Percentiles rank a stretch among this genome's conserved stretches.
Evolutionary conservation across 1,284 basidiomycete genomes (phyloP).

Genomic region (Sanghuangporus sanghuang): DNA sequence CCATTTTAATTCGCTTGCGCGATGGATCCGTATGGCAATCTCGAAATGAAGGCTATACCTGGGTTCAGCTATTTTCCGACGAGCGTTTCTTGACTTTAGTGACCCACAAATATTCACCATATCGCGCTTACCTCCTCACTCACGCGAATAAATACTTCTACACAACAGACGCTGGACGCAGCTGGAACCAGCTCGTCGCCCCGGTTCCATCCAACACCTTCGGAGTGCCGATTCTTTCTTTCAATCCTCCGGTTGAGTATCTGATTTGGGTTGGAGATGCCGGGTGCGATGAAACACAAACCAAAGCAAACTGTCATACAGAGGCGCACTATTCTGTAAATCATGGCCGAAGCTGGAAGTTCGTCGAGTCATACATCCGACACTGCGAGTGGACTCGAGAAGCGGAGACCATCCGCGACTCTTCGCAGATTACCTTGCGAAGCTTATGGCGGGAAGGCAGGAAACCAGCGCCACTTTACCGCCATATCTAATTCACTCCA

Average conservation of each 20-base stretch:
- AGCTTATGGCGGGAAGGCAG: too few relatives aligned
- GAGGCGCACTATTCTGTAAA: slow-evolving; percentile 71
- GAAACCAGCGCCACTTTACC: too few relatives aligned
- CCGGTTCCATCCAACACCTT: slow-evolving; percentile 79
- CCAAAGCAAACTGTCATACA: slow-evolving; percentile 52
- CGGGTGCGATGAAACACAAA: slow-evolving; percentile 46
- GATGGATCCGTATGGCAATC: slow-evolving; percentile 90
- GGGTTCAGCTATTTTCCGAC: slow-evolving; percentile 62
- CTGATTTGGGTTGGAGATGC: slow-evolving; percentile 86
- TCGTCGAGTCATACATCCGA: slow-evolving; percentile 67
- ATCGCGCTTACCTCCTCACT: slow-evolving; percentile 92
- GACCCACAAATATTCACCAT: slow-evolving; percentile 74
- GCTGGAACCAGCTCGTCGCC: slow-evolving; percentile 60
- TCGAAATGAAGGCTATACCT: slow-evolving; percentile 90
- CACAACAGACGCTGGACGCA: slow-evolving; percentile 77
- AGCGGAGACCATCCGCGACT: too few relatives aligned
- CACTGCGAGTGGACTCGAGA: too few relatives aligned
- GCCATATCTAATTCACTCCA: too few relatives aligned
- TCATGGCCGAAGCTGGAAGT: slow-evolving; percentile 75
- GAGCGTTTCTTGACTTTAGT: slow-evolving; percentile 78
- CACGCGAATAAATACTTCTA: slow-evolving; percentile 60
- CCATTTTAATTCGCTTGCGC: slow-evolving; percentile 76
- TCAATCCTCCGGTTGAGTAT: slow-evolving; percentile 84
- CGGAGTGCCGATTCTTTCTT: slow-evolving; percentile 72
- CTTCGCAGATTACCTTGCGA: too few relatives aligned